Base-by-base conservation (phyloP, 768 basidiomycete species). In the Tylopilus subfusipes region DNA sequence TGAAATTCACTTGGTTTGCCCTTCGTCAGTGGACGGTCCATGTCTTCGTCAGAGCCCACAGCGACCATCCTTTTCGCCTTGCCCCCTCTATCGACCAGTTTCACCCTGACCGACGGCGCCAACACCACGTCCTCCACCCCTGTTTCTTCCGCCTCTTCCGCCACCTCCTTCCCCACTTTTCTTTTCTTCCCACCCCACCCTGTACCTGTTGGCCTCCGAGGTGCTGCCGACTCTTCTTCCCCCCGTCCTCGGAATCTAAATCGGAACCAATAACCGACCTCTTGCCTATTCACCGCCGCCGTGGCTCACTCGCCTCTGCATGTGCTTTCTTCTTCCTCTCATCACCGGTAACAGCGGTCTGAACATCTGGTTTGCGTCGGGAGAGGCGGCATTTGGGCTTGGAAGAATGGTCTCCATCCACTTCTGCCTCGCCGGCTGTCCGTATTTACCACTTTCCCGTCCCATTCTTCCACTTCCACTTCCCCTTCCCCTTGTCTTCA, bases 121-220 rank as follows among this genome's bases (percentile, higher is more conserved):
- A 48, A 54, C 11, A 70, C 51, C 2, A 52, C 60, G 1, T 56
- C 55, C 29, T 45, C 64, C 16, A 63, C 62, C 42, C 65, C 50
- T 21, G 58, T 60, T 42, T 70, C 63, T 48, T 72, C 56, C 19
- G 10, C 38, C 21, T 68, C 59, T 3, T 62, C 58, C 25, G 59
- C 51, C 21, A 57, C 57, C 33, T 59, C 51, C 21, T 48, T 55
- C 16, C 40, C 58, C 47, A 59, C 39, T 38, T 55, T 63, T 46
- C 69, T 53, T 54, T 59, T 50, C 61, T 66, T 58, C 10, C 46
- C 46, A 43, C 33, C 27, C 46, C 53, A 51, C 7, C 24, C 51
- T 9, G 30, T 16, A 13, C 22, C 50, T 29, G 33, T 12, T 0
- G 30, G 9, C 43, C 45, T 60, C n/a, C 63, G 56, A n/a, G 58